These are phyloP conservation scores for Chrysopogon serrulatus DNA, from an alignment of 176 grass and related monocot genomes.

Conservation along the genomic window DNA sequence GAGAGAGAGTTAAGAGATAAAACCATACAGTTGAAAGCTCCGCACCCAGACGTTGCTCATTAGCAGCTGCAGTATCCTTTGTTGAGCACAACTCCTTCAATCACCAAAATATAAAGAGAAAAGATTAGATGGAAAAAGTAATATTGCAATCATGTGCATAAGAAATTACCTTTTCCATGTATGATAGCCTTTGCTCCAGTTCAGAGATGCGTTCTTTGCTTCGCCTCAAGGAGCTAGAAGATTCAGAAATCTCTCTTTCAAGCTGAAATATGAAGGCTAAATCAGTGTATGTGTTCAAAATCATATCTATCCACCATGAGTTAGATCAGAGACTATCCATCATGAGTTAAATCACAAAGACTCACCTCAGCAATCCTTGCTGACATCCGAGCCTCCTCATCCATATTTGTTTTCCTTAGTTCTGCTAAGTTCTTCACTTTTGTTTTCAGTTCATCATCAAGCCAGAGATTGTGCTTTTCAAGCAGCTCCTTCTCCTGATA, in stretches of 20 bases:
- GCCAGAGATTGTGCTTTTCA: conserved; percentile 77
- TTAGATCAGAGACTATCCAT: background rate
- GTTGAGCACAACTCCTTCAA: conserved; percentile 70
- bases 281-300: background rate
- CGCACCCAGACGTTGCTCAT: conserved; percentile 61
- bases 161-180: conserved; percentile 77
- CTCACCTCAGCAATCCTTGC: conserved; percentile 70
- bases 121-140: conserved; percentile 14
- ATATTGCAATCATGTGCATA: background rate
- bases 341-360: conserved; percentile 18
- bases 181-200: conserved; percentile 69
- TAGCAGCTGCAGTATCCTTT: conserved; percentile 70
- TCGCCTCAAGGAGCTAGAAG: conserved; percentile 63
- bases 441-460: conserved; percentile 74
- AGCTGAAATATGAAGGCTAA: conserved; percentile 46
- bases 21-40: conserved; percentile 81
- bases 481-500: conserved; percentile 90
- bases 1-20: background rate
- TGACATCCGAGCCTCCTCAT: conserved; percentile 76
- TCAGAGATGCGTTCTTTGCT: conserved; percentile 60
- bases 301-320: conserved; percentile 2
- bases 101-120: conserved; percentile 34
- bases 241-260: conserved; percentile 81
- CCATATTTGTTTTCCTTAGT: conserved; percentile 71
- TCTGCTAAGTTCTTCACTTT: conserved; percentile 65